These are phyloP conservation scores for Apophysomyces variabilis DNA, from an alignment of 371 early-diverging fungal genomes.

Conservation along the genomic window DNA sequence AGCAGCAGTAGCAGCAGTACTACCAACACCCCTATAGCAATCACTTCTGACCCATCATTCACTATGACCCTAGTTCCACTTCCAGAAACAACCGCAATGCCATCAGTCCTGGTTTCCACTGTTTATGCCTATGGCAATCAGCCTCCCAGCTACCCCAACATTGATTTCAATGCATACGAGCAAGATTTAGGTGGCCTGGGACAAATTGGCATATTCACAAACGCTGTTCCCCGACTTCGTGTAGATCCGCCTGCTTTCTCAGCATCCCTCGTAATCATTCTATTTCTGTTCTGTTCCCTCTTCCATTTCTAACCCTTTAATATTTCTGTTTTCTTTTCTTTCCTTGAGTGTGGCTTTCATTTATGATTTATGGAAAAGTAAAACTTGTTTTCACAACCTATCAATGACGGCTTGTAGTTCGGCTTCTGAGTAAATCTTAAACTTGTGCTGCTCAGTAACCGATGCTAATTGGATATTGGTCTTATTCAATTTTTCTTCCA, in stretches of 20 bases:
- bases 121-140: constrained; percentile 18
- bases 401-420: constrained; percentile 74
- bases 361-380: constrained; percentile 10
- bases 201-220: constrained; percentile 19
- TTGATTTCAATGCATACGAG: constrained; percentile 16
- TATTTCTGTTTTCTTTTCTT: constrained; percentile 7
- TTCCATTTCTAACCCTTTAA: background rate
- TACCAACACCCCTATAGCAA: background rate
- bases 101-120: constrained; percentile 9
- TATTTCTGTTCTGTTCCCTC: constrained; percentile 1
- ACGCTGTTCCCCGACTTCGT: constrained; percentile 4
- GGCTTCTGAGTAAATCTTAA: constrained; percentile 75
- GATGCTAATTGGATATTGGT: constrained; percentile 96
- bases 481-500: constrained; percentile 99
- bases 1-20: background rate
- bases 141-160: constrained; percentile 14
- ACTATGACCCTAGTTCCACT: background rate
- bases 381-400: constrained; percentile 50
- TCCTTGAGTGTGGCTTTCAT: constrained; percentile 2
- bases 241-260: constrained; percentile 1
- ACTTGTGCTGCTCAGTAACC: constrained; percentile 83
- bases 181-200: constrained; percentile 18
- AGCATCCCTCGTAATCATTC: background rate
- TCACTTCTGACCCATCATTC: background rate
- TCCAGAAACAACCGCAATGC: background rate